Conservation (phyloP, 2,329 filamentous ascomycete species). For the Parastagonospora avenae region DNA sequence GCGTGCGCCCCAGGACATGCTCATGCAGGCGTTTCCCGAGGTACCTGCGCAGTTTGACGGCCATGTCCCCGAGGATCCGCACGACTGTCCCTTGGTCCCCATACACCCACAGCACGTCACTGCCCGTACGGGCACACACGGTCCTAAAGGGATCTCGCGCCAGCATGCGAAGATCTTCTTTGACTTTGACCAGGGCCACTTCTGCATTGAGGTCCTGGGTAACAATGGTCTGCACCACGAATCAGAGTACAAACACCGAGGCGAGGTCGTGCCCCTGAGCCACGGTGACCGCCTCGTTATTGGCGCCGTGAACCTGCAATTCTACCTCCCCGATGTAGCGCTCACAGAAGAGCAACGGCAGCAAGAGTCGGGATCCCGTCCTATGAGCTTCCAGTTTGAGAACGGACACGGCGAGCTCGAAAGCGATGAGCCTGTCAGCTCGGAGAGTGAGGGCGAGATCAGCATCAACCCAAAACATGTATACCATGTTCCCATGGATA, state of each 20-base stretch:
- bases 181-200: conserved; percentile 66
- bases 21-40: conserved; percentile 44
- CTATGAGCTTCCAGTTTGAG: conserved; percentile 77
- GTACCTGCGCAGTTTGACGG: conserved; percentile 59
- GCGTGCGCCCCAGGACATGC: conserved; percentile 40
- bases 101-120: conserved; percentile 67
- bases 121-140: conserved; percentile 56
- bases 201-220: conserved; percentile 68
- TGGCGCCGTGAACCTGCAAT: conserved; percentile 70
- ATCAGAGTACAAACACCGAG: conserved; percentile 22
- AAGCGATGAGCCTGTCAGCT: conserved; percentile 52
- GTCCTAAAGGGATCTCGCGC: conserved; percentile 75
- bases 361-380: conserved; percentile 57
- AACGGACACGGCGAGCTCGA: conserved; percentile 62
- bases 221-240: conserved; percentile 67
- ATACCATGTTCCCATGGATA: conserved; percentile 35
- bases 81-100: conserved; percentile 68
- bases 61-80: conserved; percentile 63
- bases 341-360: conserved; percentile 57
- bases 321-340: conserved; percentile 64
- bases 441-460: conserved; percentile 36
- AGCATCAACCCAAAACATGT: conserved; percentile 43
- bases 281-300: conserved; percentile 73
- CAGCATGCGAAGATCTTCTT: conserved; percentile 75
- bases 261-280: conserved; percentile 54